Evolutionary conservation across 2,329 filamentous ascomycete species (phyloP).

Genomic region (Pseudocercospora fuligena): DNA sequence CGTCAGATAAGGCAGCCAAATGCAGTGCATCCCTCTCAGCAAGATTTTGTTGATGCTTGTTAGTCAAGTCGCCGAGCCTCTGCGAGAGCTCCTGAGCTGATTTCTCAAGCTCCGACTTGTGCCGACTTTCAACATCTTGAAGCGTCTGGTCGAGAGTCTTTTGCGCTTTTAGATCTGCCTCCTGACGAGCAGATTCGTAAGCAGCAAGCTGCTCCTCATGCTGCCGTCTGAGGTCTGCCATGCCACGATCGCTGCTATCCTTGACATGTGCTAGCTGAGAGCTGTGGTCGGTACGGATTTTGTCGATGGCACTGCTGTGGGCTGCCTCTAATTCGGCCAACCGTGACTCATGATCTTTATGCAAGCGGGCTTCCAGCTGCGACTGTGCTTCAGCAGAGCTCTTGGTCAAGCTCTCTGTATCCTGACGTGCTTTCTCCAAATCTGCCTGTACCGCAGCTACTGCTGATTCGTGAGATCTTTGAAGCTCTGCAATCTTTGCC

Average conservation of each 20-base stretch:
- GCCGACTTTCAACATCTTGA: background rate
- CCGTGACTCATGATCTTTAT: no score
- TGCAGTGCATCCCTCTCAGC: background rate
- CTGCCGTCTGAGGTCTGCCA: background rate
- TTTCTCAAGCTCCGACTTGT: background rate
- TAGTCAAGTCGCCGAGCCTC: background rate
- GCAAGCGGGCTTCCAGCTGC: no score
- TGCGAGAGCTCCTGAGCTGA: background rate
- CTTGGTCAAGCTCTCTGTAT: no score
- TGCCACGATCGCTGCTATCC: background rate
- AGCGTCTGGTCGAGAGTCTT: background rate
- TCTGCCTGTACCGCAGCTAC: background rate
- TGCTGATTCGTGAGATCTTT: conserved; percentile 17
- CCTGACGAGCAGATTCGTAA: background rate
- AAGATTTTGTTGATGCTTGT: background rate
- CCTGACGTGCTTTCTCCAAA: conserved; percentile 1
- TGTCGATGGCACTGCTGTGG: background rate
- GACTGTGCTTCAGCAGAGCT: no score
- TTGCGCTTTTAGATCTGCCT: background rate
- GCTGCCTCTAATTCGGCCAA: no score
- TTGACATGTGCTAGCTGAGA: background rate
- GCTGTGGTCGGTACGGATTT: background rate
- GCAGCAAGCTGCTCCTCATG: background rate
- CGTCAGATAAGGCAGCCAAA: conserved; percentile 3
- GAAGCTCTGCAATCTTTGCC: conserved; percentile 8